phyloP scores from a whole-genome alignment of 2,329 filamentous ascomycete genomes.

The Sphaceloma murrayae region DNA sequence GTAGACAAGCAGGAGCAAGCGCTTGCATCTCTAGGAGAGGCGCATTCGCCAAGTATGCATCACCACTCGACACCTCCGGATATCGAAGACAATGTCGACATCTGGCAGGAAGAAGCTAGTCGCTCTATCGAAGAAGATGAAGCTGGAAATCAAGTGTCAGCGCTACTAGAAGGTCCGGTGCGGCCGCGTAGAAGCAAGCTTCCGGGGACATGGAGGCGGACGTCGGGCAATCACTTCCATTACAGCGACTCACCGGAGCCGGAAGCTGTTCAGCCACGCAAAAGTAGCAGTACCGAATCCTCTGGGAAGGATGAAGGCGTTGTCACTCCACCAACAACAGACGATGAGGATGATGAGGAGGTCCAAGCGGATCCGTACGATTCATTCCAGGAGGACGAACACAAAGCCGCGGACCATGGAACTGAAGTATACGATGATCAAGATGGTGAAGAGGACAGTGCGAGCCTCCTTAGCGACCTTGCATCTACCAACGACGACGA shows the following conservation, averaged over 20 bases:
- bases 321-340: slow-evolving; percentile 28
- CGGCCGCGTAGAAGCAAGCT: slow-evolving; percentile 33
- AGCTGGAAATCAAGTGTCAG: slow-evolving; percentile 7
- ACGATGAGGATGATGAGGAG: slow-evolving; percentile 21
- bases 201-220: slow-evolving; percentile 36
- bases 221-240: slow-evolving; percentile 30
- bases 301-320: slow-evolving; percentile 22
- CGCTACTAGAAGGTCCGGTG: slow-evolving; percentile 21
- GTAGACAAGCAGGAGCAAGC: neutral
- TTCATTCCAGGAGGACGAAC: slow-evolving; percentile 2
- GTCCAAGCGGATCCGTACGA: neutral
- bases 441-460: slow-evolving; percentile 13
- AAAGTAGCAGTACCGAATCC: slow-evolving; percentile 17
- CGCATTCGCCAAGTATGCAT: too few relatives aligned
- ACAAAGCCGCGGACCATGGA: slow-evolving; percentile 6
- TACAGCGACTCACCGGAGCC: slow-evolving; percentile 32
- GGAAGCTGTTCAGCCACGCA: slow-evolving; percentile 14
- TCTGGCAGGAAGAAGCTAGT: slow-evolving; percentile 42
- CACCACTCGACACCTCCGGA: too few relatives aligned
- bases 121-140: slow-evolving; percentile 25
- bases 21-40: too few relatives aligned
- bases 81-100: slow-evolving; percentile 28
- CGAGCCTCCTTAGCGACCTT: slow-evolving; percentile 17
- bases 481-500: slow-evolving; percentile 20
- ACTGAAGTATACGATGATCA: slow-evolving; percentile 10